Evolutionary conservation across 23 red algal genomes (phyloP).

Genomic region (Agarophyton chilense): DNA sequence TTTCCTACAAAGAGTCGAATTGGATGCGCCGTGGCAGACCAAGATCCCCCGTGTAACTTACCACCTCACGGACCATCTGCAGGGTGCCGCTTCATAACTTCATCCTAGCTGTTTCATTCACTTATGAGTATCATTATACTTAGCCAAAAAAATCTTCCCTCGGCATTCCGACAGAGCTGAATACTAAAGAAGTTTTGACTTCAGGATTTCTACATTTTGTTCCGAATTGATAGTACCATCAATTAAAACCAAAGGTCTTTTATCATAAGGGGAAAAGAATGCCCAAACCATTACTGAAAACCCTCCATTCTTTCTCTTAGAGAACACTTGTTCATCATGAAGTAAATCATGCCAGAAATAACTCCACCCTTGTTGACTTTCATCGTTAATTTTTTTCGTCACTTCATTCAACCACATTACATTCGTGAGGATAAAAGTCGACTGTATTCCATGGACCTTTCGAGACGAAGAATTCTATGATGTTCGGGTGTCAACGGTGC

Average conservation of each 20-base stretch:
- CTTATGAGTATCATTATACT: too few relatives aligned
- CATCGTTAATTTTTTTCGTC: slow-evolving; percentile 17
- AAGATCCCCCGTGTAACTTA: too few relatives aligned
- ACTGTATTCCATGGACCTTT: background rate
- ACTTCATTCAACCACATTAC: background rate
- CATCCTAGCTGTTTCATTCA: too few relatives aligned
- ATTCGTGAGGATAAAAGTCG: background rate
- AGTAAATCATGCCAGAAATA: slow-evolving; percentile 1
- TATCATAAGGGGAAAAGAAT: background rate
- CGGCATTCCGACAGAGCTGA: too few relatives aligned
- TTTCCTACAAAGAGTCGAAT: too few relatives aligned
- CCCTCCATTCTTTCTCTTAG: background rate
- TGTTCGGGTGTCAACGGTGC: background rate
- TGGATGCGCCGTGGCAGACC: too few relatives aligned
- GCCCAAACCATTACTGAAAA: slow-evolving; percentile 24
- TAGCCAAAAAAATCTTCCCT: too few relatives aligned
- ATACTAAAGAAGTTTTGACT: too few relatives aligned
- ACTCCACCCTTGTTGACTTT: background rate
- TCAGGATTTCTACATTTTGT: background rate
- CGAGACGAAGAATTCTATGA: background rate
- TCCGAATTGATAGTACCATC: background rate
- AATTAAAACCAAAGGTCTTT: background rate
- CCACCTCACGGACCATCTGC: too few relatives aligned
- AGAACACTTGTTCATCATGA: background rate
- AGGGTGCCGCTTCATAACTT: too few relatives aligned